These are phyloP conservation scores for Ganoderma resinaceum DNA, from an alignment of 1,284 basidiomycete genomes.

Conservation along the genomic window DNA sequence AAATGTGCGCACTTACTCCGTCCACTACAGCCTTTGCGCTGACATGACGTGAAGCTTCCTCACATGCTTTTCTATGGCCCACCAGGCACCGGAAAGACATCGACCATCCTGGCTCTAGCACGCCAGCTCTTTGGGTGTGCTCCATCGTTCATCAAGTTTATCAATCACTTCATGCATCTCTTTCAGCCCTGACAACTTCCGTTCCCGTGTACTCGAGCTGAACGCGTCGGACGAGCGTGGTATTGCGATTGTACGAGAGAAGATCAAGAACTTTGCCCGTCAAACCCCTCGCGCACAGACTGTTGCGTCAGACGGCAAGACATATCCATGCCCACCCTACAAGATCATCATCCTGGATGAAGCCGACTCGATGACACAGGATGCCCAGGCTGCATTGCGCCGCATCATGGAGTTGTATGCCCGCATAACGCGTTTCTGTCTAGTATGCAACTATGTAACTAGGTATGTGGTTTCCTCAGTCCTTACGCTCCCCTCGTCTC, in stretches of 20 bases:
- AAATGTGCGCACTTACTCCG: conserved; percentile 64
- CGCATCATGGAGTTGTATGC: conserved; percentile 99
- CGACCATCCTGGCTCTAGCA: conserved; percentile 94
- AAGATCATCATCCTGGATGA: conserved; percentile 99
- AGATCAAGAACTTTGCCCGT: conserved; percentile 98
- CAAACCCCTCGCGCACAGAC: conserved; percentile 88
- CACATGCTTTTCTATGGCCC: conserved; percentile 99
- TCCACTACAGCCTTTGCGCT: not conserved
- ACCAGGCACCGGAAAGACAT: conserved; percentile 98
- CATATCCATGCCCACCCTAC: conserved; percentile 96
- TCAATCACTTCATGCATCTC: not conserved
- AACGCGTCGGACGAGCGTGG: conserved; percentile 99
- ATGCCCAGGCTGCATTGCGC: conserved; percentile 94
- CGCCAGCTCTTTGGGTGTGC: conserved; percentile 93
- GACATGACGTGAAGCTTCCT: conserved; percentile 72
- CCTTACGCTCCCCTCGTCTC: not conserved
- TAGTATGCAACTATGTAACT: conserved; percentile 99
- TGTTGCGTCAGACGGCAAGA: conserved; percentile 79
- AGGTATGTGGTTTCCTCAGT: conserved; percentile 59
- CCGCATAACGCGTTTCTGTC: conserved; percentile 95
- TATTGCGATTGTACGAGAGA: conserved; percentile 95
- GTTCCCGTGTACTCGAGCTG: conserved; percentile 94
- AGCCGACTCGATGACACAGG: conserved; percentile 99
- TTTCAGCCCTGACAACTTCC: conserved; percentile 93
- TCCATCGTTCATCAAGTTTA: not conserved